Evolutionary conservation across 768 basidiomycete genomes (phyloP), one percentile per base, ranked within the genome.

Genomic region (Trametes villosa): DNA sequence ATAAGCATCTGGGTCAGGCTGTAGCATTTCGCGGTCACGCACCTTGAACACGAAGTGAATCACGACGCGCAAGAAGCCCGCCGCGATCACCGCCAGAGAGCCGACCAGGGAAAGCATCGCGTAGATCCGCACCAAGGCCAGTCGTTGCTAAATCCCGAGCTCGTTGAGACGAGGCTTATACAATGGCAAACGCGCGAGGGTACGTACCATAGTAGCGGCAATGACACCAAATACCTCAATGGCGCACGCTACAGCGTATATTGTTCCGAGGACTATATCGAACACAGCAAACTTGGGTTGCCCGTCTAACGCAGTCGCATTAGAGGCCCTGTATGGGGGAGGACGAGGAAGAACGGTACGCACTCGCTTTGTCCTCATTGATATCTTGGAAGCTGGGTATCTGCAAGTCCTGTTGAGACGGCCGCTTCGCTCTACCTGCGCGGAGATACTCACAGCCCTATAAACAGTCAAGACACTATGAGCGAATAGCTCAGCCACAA

Each of bases 31-130:
- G 1, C 1, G 2, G 15, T 18, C 18, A 4, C 55, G 9, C 41
- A 84, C 89, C 83, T 91, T 92, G 76, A 80, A 79, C 0, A 77
- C 77, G 64, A 91, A 92, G 67, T 93, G 91, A 1, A 83, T 76
- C 9, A 92, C 71, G 9, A 84, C 75, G 29, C 84, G 79, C 62
- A 87, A 67, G 40, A 92, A 63, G 8, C 81, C 83, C 4, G 82
- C 73, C 0, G 74, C 88, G 7, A 81, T 65, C 24, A 87, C 74
- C 2, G 86, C 67, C 47, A 87, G 69, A 20, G 82, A 70, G 7
- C 79, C 80, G 3, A 82, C 60, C 0, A 76, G 72, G 2, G 84
- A 82, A 18, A 84, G 66, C 48, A 81, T 78, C 1, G 87, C 81
- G 68, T 85, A 91, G 3, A 83, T 65, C 53, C 85, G 81, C 33